Evolutionary conservation across 768 basidiomycete species (phyloP), one percentile per base, ranked within the genome.

Genomic region (Arthromyces matolae): DNA sequence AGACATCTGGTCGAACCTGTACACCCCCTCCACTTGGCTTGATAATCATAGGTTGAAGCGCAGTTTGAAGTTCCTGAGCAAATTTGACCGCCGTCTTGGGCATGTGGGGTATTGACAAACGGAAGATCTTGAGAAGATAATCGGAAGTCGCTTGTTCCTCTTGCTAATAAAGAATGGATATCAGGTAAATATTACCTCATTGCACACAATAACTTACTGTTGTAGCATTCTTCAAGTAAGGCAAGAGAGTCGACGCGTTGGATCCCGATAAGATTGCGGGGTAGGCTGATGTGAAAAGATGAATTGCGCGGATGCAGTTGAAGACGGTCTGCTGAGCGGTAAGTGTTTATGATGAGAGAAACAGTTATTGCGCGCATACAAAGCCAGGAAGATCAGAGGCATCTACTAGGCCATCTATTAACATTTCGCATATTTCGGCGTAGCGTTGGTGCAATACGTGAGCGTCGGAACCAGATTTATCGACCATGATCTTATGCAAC

Each of bases 351-450:
- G 8, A 10, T 39, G 12, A 47, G 27, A 5, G 34, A 5, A 24
- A 32, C 18, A 16, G 19, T 33, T 34, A 14, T 9, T 24, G 41
- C 9, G 76, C 39, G 24, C 85, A 58, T 59, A 89, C 86, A 53
- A 89, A 89, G 49, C 85, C 81, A 56, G 86, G 79, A 45, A 91
- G 62, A 62, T 84, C 83, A 2, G 86, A 83, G 0, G 87, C 89
- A 69, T 96, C 95, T 3, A 94, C 89, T 18, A 98, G 72, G 2
- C 85, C 83, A 61, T 93, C 89, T 39, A 98, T 92, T 51, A 98
- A 65, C 0, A 78, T 78, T 58, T 92, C 90, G 52, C 91, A 90
- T 32, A 95, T 85, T 52, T 89, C 85, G 2, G 76, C 69, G 63
- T 92, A 91, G n/a, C 81, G 81, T 5, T 68, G 62, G 52, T 86